phyloP scores from a whole-genome alignment of 768 basidiomycete genomes.

The Pulveroboletus sp. region DNA sequence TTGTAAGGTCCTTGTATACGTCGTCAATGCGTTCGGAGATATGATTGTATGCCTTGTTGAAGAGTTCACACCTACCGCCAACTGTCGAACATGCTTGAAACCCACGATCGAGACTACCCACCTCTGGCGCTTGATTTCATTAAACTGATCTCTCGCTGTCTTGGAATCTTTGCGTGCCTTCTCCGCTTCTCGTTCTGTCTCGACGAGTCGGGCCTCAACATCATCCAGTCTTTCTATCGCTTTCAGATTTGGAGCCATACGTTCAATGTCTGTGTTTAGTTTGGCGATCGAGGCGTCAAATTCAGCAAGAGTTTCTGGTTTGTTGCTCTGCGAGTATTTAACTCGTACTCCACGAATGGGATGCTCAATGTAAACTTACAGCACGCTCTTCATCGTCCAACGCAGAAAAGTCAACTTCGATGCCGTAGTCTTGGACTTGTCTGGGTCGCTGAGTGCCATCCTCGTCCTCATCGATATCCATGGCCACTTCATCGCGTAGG shows the following conservation, averaged over 20 bases:
- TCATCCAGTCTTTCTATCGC: conserved; percentile 88
- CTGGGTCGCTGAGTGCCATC: conserved; percentile 71
- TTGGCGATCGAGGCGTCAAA: conserved; percentile 71
- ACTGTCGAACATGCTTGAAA: neutral
- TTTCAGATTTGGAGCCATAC: conserved; percentile 95
- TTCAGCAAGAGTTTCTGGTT: conserved; percentile 59
- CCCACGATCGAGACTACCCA: conserved; percentile 27
- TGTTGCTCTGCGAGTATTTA: conserved; percentile 44
- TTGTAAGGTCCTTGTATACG: conserved; percentile 97
- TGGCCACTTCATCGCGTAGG: conserved; percentile 77
- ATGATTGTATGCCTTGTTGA: conserved; percentile 94
- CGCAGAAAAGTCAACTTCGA: conserved; percentile 79
- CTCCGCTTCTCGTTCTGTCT: conserved; percentile 91
- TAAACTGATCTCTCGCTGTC: conserved; percentile 86
- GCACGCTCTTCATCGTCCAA: conserved; percentile 73
- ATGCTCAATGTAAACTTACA: conserved; percentile 33
- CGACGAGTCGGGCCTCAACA: conserved; percentile 76
- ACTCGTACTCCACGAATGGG: neutral
- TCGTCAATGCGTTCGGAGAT: conserved; percentile 92
- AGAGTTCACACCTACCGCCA: conserved; percentile 59
- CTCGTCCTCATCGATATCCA: conserved; percentile 91
- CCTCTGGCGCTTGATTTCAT: conserved; percentile 80
- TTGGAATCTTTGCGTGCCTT: conserved; percentile 88
- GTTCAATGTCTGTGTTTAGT: conserved; percentile 76
- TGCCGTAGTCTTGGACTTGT: conserved; percentile 74